phyloP scores from a whole-genome alignment of 208 protist genomes.

The Naegleria lovaniensis region DNA sequence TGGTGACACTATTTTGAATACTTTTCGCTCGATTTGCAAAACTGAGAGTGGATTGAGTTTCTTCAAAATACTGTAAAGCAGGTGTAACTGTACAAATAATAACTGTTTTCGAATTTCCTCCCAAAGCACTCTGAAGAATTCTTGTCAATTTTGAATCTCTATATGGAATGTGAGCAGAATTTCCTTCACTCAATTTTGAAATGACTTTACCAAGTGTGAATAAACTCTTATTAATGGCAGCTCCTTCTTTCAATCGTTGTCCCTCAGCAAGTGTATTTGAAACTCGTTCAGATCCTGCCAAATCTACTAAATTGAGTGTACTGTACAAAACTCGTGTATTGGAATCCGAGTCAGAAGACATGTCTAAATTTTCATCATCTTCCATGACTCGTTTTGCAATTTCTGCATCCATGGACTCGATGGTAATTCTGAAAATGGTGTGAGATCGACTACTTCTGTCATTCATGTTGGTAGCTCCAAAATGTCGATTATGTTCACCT shows the following conservation, averaged over 20 bases:
- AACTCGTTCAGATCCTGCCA: constrained; percentile 91
- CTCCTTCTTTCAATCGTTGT: constrained; percentile 80
- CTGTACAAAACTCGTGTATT: constrained; percentile 21
- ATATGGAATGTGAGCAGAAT: constrained; percentile 40
- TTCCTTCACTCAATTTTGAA: constrained; percentile 48
- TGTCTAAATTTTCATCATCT: constrained; percentile 7
- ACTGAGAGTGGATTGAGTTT: constrained; percentile 71
- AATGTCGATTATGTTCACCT: constrained; percentile 53
- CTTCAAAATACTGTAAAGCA: constrained; percentile 52
- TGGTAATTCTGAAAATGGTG: constrained; percentile 87
- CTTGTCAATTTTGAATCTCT: constrained; percentile 85
- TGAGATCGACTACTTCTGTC: constrained; percentile 86
- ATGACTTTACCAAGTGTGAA: constrained; percentile 83
- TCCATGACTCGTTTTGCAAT: constrained; percentile 31
- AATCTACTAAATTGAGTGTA: constrained; percentile 88
- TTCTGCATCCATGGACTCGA: constrained; percentile 56
- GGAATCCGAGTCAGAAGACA: background rate
- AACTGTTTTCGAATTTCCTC: constrained; percentile 77
- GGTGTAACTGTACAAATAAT: constrained; percentile 78
- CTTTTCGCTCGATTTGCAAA: constrained; percentile 83
- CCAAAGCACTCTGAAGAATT: constrained; percentile 78
- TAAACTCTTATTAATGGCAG: constrained; percentile 92
- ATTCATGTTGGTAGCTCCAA: constrained; percentile 85
- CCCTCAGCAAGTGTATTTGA: constrained; percentile 81
- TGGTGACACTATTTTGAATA: constrained; percentile 78